A percentile compares a stretch with the other conserved stretches of the same genome.
These are phyloP conservation scores for Phialophora macrospora DNA, from an alignment of 2,329 filamentous ascomycete species.

Conservation along the genomic window DNA sequence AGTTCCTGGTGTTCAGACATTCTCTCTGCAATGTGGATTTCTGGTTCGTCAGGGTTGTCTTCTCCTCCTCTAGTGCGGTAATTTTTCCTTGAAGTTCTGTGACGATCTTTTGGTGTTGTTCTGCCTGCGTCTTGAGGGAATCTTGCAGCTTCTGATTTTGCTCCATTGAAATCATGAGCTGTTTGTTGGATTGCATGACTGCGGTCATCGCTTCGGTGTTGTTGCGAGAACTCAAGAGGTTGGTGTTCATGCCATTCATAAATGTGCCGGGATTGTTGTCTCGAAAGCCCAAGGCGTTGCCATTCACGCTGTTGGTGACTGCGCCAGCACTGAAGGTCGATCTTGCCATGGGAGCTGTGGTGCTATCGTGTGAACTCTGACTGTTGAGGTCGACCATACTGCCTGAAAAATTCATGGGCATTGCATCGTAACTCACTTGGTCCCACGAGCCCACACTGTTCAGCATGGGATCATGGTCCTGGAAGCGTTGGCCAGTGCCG, in stretches of 20 bases:
- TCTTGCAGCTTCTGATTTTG: constrained; percentile 3
- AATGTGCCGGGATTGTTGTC: not conserved
- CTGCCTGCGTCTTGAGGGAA: not conserved
- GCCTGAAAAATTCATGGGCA: not conserved
- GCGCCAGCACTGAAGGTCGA: not conserved
- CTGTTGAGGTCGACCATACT: not conserved
- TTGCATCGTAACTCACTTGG: not conserved
- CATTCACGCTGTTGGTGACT: not conserved
- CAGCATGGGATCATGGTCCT: not conserved
- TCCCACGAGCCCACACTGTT: not conserved
- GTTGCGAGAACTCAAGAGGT: not conserved
- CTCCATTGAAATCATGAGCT: constrained; percentile 2
- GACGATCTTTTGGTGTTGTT: not conserved
- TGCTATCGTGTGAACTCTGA: not conserved
- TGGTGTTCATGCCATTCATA: not conserved
- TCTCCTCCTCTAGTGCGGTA: not conserved
- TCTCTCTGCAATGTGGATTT: not conserved
- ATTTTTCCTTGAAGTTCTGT: not conserved
- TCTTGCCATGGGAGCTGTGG: not conserved
- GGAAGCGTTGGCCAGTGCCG: not conserved
- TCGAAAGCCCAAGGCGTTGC: not conserved
- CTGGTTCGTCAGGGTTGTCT: not conserved
- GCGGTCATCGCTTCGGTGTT: not conserved
- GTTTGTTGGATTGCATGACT: not conserved
- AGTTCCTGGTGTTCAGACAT: not conserved